Percentiles rank a stretch among this genome's conserved stretches.
These are phyloP conservation scores for Pterocarpus santalinus DNA, from an alignment of 306 rosid species.

Conservation along the genomic window DNA sequence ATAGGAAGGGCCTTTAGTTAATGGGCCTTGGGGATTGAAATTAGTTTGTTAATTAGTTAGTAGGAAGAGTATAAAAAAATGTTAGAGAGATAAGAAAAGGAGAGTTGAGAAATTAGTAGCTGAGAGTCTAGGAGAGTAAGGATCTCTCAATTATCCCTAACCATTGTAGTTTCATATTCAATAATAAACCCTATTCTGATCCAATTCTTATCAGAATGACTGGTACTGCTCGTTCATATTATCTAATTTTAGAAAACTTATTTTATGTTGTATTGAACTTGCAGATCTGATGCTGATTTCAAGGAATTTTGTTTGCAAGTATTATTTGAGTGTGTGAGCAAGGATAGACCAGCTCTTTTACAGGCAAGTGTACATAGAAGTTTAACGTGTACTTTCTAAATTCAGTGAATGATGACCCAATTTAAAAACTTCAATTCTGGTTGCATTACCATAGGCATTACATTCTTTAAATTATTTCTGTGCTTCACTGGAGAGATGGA, in stretches of 20 bases:
- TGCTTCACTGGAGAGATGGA: slow-evolving; percentile 11
- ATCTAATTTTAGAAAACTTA: neutral
- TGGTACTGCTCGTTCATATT: neutral
- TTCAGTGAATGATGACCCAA: slow-evolving; percentile 25
- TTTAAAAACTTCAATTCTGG: slow-evolving; percentile 16
- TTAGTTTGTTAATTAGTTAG: no score
- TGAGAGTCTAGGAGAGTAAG: no score
- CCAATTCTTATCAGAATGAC: no score
- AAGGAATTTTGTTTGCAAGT: slow-evolving; percentile 99
- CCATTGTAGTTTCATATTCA: no score
- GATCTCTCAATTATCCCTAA: no score
- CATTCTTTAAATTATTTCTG: neutral
- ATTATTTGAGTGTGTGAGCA: slow-evolving; percentile 96
- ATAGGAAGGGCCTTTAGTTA: no score
- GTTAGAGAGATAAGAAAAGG: no score
- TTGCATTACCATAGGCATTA: slow-evolving; percentile 12
- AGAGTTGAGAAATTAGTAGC: no score
- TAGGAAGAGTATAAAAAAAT: no score
- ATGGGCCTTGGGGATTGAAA: no score
- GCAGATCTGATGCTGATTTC: slow-evolving; percentile 91
- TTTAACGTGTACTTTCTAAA: slow-evolving; percentile 30
- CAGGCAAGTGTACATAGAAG: slow-evolving; percentile 64
- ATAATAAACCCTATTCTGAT: no score
- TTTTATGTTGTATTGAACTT: neutral
- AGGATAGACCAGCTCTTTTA: slow-evolving; percentile 95